Evolutionary conservation across 345 rosid species (phyloP).

Genomic region (Cardamine occulta): DNA sequence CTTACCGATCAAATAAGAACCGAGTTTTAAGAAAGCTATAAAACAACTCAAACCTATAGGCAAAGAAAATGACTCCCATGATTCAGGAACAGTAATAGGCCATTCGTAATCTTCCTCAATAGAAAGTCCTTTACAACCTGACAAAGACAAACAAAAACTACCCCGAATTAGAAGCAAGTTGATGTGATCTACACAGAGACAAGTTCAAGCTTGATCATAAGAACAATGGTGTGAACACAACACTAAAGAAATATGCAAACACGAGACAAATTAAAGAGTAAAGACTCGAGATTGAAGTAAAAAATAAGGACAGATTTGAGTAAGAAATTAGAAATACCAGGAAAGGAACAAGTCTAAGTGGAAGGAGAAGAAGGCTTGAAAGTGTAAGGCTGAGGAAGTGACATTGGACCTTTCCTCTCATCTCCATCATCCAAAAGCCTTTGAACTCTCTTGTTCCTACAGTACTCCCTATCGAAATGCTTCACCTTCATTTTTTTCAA

Average conservation of each 20-base stretch:
- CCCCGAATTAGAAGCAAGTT: not conserved
- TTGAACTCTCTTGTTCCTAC: slow-evolving; percentile 69
- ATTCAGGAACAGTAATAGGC: slow-evolving; percentile 10
- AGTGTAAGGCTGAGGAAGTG: slow-evolving; percentile 81
- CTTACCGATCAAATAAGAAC: slow-evolving; percentile 23
- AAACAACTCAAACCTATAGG: slow-evolving; percentile 19
- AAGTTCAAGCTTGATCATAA: not conserved
- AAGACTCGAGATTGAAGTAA: not conserved
- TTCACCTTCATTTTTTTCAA: slow-evolving; percentile 57
- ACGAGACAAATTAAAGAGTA: not conserved
- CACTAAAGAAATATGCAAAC: not conserved
- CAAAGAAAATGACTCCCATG: slow-evolving; percentile 8
- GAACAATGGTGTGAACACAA: not conserved
- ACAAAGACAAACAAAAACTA: slow-evolving; percentile 23
- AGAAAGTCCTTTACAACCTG: slow-evolving; percentile 35
- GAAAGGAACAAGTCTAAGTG: slow-evolving; percentile 19
- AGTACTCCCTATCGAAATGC: slow-evolving; percentile 80
- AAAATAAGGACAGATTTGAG: too few species aligned
- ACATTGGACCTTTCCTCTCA: slow-evolving; percentile 74
- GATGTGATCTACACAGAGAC: not conserved
- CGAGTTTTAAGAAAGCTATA: slow-evolving; percentile 3
- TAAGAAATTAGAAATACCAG: not conserved
- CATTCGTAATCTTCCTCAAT: slow-evolving; percentile 21
- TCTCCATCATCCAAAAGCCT: slow-evolving; percentile 74
- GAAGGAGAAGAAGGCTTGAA: slow-evolving; percentile 61